Evolutionary conservation across 805 yeast genomes (phyloP), one percentile per base, ranked within the genome.

Genomic region (Komagataella pastoris): DNA sequence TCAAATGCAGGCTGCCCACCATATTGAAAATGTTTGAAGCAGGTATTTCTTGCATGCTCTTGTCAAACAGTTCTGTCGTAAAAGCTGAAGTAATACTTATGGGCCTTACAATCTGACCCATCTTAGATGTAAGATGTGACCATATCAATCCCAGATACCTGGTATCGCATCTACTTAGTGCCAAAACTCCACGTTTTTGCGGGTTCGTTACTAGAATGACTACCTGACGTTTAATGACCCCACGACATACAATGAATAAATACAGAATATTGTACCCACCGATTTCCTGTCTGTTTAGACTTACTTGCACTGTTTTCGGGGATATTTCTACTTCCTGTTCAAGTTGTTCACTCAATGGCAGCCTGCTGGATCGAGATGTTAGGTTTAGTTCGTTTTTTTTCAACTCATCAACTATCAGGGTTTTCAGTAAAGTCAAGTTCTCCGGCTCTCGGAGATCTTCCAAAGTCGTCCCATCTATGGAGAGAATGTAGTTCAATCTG

Each of bases 1-100:
- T 36, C 44, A 60, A 40, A 45, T 61, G 57, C 2, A 63, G 44
- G 10, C 40, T 30, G 40, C 40, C 40, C 14, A 30, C 40, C n/a
- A 30, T 30, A 4, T 30, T 30, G 40, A 30, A 30, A 14, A 30
- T 30, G 14, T 30, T 30, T 14, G 40, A 30, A 30, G 40, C 5
- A 10, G 40, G 40, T 30, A 30, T 30, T 30, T 14, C 14, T 10
- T 30, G 40, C 14, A 30, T 30, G 14, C n/a, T 8, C 14, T 10
- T 30, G 14, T 30, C 40, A 30, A 30, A 30, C 40, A 30, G 8
- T 30, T 30, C 40, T 14, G 40, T 30, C 40, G 8, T 30, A 10
- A 30, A 30, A 30, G 10, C 14, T 10, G 40, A 14, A 30, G 40
- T 30, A 10, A 30, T 10, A 30, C 10, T 6, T n/a, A 30, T 30